A percentile compares a stretch with the other conserved stretches of the same genome.
These are phyloP conservation scores for Trichosporon faecale DNA, from an alignment of 1,284 basidiomycete genomes.

Conservation along the genomic window DNA sequence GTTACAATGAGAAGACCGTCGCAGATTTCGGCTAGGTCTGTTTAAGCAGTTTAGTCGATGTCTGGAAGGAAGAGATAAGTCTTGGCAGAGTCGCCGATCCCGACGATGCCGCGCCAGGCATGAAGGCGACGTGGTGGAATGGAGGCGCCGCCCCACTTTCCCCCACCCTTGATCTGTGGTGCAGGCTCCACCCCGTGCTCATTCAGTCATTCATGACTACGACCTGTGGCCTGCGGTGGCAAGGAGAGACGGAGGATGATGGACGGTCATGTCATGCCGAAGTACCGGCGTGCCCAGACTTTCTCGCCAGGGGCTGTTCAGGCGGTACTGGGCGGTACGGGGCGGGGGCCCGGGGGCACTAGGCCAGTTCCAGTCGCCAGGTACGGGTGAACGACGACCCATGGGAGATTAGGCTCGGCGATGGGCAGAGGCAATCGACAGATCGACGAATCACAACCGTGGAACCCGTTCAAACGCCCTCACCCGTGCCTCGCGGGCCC, in stretches of 20 bases:
- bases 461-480: neutral
- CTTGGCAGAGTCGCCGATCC: constrained; percentile 8
- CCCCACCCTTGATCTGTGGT: neutral
- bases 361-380: neutral
- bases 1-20: neutral
- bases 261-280: neutral
- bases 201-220: neutral
- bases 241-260: neutral
- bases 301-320: no score
- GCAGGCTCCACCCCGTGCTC: neutral
- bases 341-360: neutral
- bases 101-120: constrained; percentile 9
- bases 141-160: neutral
- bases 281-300: neutral
- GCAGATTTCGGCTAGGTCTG: neutral
- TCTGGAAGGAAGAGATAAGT: neutral
- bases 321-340: no score
- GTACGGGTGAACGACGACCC: neutral
- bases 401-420: constrained; percentile 1
- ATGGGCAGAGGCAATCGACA: neutral
- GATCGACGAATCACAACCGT: constrained; percentile 6
- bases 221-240: neutral
- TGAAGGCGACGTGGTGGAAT: neutral
- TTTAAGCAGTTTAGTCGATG: neutral
- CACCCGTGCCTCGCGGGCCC: neutral